Conservation (phyloP, 441 rosid genomes). For the Oxalis stricta region DNA sequence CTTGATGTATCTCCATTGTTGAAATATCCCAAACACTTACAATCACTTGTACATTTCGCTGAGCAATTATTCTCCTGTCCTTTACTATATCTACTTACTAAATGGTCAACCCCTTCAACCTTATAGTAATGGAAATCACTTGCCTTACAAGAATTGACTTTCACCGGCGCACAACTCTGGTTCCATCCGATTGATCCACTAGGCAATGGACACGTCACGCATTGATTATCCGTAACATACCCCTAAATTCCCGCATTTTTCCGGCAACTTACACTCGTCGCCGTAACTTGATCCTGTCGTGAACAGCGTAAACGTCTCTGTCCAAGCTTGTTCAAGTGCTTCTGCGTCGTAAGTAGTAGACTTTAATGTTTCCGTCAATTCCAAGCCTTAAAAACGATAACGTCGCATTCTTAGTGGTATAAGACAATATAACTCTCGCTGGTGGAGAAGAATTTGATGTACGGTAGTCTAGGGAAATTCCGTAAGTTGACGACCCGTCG, state of each 20-base stretch:
- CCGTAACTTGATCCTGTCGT: slow-evolving; percentile 13
- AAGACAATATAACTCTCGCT: slow-evolving; percentile 6
- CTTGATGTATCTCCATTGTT: slow-evolving; percentile 28
- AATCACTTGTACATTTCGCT: slow-evolving; percentile 32
- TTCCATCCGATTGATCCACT: slow-evolving; percentile 43
- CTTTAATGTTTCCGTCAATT: slow-evolving; percentile 35
- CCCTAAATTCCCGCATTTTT: slow-evolving; percentile 40
- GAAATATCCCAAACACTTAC: slow-evolving; percentile 60
- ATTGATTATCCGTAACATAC: slow-evolving; percentile 41
- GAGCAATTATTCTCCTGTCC: slow-evolving; percentile 41
- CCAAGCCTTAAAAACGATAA: slow-evolving; percentile 34
- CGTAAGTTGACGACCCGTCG: slow-evolving; percentile 15
- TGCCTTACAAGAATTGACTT: slow-evolving; percentile 19
- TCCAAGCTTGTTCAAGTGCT: slow-evolving; percentile 30
- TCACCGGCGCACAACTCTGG: slow-evolving; percentile 22
- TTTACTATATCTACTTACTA: slow-evolving; percentile 28
- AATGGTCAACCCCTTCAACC: slow-evolving; percentile 49
- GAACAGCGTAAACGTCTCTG: slow-evolving; percentile 32
- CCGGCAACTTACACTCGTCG: slow-evolving; percentile 40
- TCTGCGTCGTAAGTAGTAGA: slow-evolving; percentile 29
- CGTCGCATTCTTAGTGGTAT: slow-evolving; percentile 39
- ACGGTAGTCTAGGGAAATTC: slow-evolving; percentile 1
- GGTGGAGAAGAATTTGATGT: neutral
- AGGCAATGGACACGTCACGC: slow-evolving; percentile 46
- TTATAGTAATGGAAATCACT: slow-evolving; percentile 31